phyloP scores from a whole-genome alignment of 148 eudicot genomes.

The Arctostaphylos glauca region DNA sequence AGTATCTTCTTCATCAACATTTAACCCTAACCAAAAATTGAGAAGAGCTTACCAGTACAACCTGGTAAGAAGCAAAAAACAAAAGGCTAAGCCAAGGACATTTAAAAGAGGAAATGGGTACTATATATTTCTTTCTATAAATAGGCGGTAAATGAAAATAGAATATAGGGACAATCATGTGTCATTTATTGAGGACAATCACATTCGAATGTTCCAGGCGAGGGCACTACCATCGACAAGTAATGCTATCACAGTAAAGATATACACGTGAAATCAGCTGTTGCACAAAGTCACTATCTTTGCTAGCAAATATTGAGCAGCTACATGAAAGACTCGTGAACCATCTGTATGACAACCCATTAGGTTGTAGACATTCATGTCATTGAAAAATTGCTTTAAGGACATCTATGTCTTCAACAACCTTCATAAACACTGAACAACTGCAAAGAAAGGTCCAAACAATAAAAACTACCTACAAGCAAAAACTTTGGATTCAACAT shows the following conservation, averaged over 20 bases:
- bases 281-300: background rate
- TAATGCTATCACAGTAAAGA: background rate
- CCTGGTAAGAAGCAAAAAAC: background rate
- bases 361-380: too few relatives aligned
- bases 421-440: too few relatives aligned
- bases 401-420: too few relatives aligned
- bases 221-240: background rate
- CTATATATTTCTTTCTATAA: background rate
- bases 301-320: too few relatives aligned
- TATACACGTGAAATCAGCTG: background rate
- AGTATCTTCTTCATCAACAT: too few relatives aligned
- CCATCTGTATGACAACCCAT: too few relatives aligned
- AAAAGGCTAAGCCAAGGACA: background rate
- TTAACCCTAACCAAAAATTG: background rate
- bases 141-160: background rate
- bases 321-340: too few relatives aligned
- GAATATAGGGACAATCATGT: background rate
- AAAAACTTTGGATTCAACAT: too few relatives aligned
- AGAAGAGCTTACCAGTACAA: background rate
- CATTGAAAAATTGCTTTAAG: too few relatives aligned
- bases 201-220: background rate
- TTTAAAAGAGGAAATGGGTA: background rate
- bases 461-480: too few relatives aligned
- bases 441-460: too few relatives aligned
- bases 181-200: background rate